phyloP scores from a whole-genome alignment of 2,329 filamentous ascomycete genomes.

The Fusarium cicatricum region DNA sequence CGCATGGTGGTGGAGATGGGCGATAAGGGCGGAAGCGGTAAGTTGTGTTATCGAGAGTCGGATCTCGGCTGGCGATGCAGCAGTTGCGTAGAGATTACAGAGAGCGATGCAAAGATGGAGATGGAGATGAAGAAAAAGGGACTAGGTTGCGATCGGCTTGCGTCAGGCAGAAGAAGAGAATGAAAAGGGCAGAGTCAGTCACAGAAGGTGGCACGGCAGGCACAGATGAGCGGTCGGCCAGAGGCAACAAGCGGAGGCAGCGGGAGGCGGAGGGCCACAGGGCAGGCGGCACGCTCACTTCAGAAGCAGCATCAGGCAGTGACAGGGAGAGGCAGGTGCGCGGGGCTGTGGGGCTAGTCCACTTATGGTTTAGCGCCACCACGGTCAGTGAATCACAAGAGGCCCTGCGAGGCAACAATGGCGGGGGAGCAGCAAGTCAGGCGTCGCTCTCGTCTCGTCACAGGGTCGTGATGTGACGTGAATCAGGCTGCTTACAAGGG shows the following conservation, averaged over 20 bases:
- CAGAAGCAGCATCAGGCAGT: conserved; percentile 36
- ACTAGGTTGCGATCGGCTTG: conserved; percentile 42
- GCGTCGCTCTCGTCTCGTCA: conserved; percentile 37
- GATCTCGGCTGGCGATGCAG: conserved; percentile 16
- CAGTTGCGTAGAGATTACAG: conserved; percentile 3
- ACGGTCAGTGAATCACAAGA: conserved; percentile 41
- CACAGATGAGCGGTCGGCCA: conserved; percentile 43
- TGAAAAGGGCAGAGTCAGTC: conserved; percentile 31
- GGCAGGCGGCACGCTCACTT: conserved; percentile 29
- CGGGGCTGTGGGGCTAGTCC: conserved; percentile 38
- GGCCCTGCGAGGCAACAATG: conserved; percentile 39
- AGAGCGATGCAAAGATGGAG: conserved; percentile 12
- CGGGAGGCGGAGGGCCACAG: conserved; percentile 34
- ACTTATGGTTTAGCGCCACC: conserved; percentile 12
- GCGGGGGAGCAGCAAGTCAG: conserved; percentile 39
- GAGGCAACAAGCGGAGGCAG: conserved; percentile 28
- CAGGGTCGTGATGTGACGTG: conserved; percentile 25
- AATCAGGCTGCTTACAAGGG: conserved; percentile 3
- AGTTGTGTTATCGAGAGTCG: conserved; percentile 22
- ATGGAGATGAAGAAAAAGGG: conserved; percentile 35
- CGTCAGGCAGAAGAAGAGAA: conserved; percentile 42
- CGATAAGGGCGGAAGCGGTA: conserved; percentile 29
- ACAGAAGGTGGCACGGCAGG: conserved; percentile 36
- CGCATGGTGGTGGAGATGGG: conserved; percentile 73
- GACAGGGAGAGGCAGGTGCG: conserved; percentile 35